Conservation (phyloP, 2,329 filamentous ascomycete genomes). For the Domatiomyces catenatus region DNA sequence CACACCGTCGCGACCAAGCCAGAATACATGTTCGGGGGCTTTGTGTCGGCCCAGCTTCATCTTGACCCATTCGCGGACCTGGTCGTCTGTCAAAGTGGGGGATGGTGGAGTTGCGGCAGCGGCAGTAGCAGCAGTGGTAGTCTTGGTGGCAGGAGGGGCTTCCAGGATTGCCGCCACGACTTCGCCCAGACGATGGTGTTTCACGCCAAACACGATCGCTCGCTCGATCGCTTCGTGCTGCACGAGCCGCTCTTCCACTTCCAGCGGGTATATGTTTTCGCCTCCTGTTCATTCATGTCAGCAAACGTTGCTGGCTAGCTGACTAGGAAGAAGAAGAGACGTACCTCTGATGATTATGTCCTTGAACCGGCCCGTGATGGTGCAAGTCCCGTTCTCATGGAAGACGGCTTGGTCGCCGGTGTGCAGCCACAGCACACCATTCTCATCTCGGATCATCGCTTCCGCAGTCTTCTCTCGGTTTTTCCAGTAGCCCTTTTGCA, state of each 20-base stretch:
- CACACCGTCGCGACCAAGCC: slow-evolving; percentile 49
- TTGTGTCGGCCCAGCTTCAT: slow-evolving; percentile 50
- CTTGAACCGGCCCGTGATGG: slow-evolving; percentile 61
- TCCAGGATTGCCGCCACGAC: slow-evolving; percentile 49
- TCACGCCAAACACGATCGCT: slow-evolving; percentile 56
- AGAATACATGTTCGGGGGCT: slow-evolving; percentile 59
- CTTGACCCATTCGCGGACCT: slow-evolving; percentile 48
- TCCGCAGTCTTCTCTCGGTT: slow-evolving; percentile 63
- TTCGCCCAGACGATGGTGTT: slow-evolving; percentile 57
- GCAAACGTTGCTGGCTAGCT: neutral
- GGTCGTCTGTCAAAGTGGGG: slow-evolving; percentile 28
- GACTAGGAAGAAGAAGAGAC: slow-evolving; percentile 5
- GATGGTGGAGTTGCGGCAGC: slow-evolving; percentile 19
- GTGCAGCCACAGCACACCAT: slow-evolving; percentile 44
- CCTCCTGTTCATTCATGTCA: slow-evolving; percentile 33
- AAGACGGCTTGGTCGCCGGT: slow-evolving; percentile 46
- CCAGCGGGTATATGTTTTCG: slow-evolving; percentile 58
- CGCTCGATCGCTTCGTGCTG: slow-evolving; percentile 45
- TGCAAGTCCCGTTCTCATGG: slow-evolving; percentile 47
- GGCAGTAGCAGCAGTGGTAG: too few relatives aligned
- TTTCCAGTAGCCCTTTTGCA: slow-evolving; percentile 46
- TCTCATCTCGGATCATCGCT: slow-evolving; percentile 50
- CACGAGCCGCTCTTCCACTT: slow-evolving; percentile 59
- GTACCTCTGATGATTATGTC: slow-evolving; percentile 60
- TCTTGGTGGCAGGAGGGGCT: slow-evolving; percentile 21